A percentile compares a stretch with the other conserved stretches of the same genome.
Conservation (phyloP, 169 alveolate genomes). For the Plasmodium knowlesi region DNA sequence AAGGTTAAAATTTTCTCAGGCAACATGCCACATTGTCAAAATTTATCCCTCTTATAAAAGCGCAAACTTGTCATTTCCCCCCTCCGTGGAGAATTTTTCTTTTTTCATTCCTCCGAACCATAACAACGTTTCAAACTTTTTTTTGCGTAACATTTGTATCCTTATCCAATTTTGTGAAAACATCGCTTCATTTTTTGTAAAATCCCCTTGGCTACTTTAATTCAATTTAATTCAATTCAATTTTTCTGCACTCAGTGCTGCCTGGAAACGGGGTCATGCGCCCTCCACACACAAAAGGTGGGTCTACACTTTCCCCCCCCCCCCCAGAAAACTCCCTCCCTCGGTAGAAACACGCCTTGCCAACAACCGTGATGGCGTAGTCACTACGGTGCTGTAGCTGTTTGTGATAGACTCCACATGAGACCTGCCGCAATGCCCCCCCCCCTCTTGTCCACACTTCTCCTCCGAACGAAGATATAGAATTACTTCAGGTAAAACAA, state of each 20-base stretch:
- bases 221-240: not conserved
- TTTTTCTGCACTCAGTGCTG: not conserved
- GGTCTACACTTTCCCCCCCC: not conserved
- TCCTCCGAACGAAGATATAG: conserved; percentile 7
- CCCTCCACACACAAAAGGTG: not conserved
- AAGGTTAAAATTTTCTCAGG: too few relatives aligned
- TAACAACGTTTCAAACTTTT: not conserved
- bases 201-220: not conserved
- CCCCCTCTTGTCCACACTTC: not conserved
- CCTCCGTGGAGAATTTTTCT: not conserved
- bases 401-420: not conserved
- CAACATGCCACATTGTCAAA: not conserved
- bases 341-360: not conserved
- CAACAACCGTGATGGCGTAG: not conserved
- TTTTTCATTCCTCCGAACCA: not conserved
- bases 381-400: too few relatives aligned
- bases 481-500: conserved; percentile 36
- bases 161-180: not conserved
- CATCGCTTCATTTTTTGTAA: not conserved
- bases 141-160: not conserved
- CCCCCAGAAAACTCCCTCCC: not conserved
- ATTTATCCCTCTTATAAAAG: not conserved
- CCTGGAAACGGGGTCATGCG: not conserved
- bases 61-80: not conserved
- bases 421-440: not conserved